Conservation (phyloP, 257 asterid species). For the Eustoma russellianum region DNA sequence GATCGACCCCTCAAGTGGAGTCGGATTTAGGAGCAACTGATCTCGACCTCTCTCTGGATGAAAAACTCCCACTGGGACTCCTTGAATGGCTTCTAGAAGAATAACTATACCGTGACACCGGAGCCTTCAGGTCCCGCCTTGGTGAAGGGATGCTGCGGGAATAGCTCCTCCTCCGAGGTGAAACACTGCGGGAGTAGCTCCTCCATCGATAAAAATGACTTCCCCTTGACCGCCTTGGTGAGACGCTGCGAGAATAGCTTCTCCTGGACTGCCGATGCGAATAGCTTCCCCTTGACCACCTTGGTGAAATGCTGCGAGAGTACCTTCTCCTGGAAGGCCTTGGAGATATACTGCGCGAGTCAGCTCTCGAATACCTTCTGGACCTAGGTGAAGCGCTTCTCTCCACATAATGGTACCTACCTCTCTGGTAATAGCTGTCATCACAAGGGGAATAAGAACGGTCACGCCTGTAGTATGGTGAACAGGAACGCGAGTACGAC, state of each 20-base stretch:
- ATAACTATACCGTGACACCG: slow-evolving; percentile 24
- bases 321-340: slow-evolving; percentile 30
- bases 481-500: slow-evolving; percentile 44
- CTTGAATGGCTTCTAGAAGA: slow-evolving; percentile 45
- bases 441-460: slow-evolving; percentile 37
- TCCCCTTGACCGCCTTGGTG: slow-evolving; percentile 18
- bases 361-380: too few relatives aligned
- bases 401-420: slow-evolving; percentile 12
- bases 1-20: too few relatives aligned
- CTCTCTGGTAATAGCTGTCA: slow-evolving; percentile 20
- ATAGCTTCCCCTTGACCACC: slow-evolving; percentile 27
- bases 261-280: slow-evolving; percentile 15
- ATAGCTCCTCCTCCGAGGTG: slow-evolving; percentile 21
- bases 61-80: slow-evolving; percentile 28
- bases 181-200: slow-evolving; percentile 13
- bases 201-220: neutral
- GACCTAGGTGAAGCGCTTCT: slow-evolving; percentile 29
- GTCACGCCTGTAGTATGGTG: slow-evolving; percentile 43
- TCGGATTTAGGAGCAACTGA: slow-evolving; percentile 26
- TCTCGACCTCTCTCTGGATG: slow-evolving; percentile 36
- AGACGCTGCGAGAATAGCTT: slow-evolving; percentile 38
- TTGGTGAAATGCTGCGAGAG: slow-evolving; percentile 28
- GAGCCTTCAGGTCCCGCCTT: slow-evolving; percentile 5
- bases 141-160: slow-evolving; percentile 6
- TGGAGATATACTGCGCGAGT: neutral